phyloP scores from a whole-genome alignment of 2,329 filamentous ascomycete species.

The Atkinsonella texensis region DNA sequence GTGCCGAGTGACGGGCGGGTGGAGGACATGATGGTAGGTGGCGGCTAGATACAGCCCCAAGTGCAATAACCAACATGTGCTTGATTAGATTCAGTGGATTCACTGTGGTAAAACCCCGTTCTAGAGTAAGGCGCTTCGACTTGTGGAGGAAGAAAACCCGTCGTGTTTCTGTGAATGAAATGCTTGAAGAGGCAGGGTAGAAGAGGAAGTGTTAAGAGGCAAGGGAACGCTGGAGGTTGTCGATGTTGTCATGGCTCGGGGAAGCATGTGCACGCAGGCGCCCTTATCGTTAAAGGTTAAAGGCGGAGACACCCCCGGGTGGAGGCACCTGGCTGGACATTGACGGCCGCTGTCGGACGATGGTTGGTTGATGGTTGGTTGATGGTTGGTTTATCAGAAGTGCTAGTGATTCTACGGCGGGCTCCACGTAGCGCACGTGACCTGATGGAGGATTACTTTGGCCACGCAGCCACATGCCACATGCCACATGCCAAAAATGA shows the following conservation, averaged over 20 bases:
- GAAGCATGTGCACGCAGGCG: constrained; percentile 6
- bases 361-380: no score
- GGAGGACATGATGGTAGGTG: constrained; percentile 2
- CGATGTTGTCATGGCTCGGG: constrained; percentile 11
- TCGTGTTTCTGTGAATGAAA: not conserved
- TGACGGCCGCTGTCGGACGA: no score
- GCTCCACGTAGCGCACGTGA: constrained; percentile 2
- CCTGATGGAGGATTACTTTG: constrained; percentile 1
- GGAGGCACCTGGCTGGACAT: not conserved
- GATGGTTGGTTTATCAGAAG: no score
- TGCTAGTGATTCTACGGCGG: not conserved
- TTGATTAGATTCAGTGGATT: not conserved
- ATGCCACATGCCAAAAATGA: not conserved
- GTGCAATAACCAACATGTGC: constrained; percentile 1
- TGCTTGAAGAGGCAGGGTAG: not conserved
- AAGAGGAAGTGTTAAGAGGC: constrained; percentile 1
- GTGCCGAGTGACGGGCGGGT: not conserved
- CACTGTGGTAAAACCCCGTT: not conserved
- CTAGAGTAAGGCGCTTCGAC: not conserved
- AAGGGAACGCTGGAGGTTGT: not conserved
- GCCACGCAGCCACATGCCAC: not conserved
- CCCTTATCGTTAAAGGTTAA: not conserved
- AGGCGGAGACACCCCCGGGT: not conserved
- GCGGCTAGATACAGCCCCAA: constrained; percentile 4
- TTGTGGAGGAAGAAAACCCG: not conserved